These are phyloP conservation scores for Scedosporium dehoogii DNA, from an alignment of 2,329 filamentous ascomycete genomes.

Conservation along the genomic window DNA sequence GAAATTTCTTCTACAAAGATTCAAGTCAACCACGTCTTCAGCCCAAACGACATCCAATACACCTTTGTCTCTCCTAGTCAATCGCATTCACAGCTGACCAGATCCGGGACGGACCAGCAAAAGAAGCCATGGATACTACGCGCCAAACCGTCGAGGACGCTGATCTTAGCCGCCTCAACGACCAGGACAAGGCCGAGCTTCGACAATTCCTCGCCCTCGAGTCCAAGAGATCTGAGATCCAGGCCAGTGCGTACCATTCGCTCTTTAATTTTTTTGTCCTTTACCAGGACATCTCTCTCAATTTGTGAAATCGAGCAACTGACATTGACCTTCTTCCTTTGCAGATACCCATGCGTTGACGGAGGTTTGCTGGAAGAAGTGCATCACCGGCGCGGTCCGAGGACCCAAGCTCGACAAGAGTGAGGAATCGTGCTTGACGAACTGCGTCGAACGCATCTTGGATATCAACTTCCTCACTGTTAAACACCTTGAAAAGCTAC, in stretches of 20 bases:
- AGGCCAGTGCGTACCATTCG: conserved; percentile 42
- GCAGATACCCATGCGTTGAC: conserved; percentile 46
- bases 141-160: conserved; percentile 31
- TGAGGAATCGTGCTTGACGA: conserved; percentile 78
- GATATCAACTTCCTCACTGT: conserved; percentile 81
- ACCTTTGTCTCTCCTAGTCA: neutral
- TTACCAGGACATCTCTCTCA: neutral
- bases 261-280: neutral
- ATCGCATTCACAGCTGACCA: neutral
- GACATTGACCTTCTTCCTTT: neutral
- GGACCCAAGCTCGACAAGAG: conserved; percentile 60
- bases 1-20: no score
- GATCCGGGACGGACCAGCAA: neutral
- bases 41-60: neutral
- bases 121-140: conserved; percentile 3
- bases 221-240: conserved; percentile 66
- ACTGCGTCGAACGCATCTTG: conserved; percentile 90
- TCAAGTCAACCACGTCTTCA: neutral
- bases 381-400: conserved; percentile 66
- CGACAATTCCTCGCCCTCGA: conserved; percentile 79
- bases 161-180: conserved; percentile 66
- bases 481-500: conserved; percentile 64
- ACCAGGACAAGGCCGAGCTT: conserved; percentile 77
- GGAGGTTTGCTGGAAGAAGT: conserved; percentile 92
- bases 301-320: neutral